Evolutionary conservation across 2,329 filamentous ascomycete species (phyloP), one percentile per base, ranked within the genome.

Genomic region (Penicillium fuscoglaucum): DNA sequence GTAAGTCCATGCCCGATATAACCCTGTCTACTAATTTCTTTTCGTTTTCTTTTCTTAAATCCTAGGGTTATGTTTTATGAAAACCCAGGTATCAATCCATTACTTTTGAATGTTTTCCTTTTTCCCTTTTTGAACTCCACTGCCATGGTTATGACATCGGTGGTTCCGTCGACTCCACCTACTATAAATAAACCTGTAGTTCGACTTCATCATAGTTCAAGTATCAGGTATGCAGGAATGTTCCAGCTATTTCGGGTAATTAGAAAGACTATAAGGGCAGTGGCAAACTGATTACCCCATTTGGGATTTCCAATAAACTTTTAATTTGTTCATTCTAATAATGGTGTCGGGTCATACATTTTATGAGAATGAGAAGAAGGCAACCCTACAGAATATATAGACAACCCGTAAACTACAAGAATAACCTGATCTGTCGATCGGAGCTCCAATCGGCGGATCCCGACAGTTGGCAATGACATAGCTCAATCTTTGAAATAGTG

Each of bases 141-240:
- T 37, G 44, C 57, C 57, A 49, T 54, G 63, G 61, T 29, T 51
- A 60, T 63, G 57, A 60, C 57, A 61, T 61, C 56, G 43, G 52
- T 57, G 61, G 58, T 61, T 49, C 51, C 21, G 28, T 35, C 6
- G 29, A 26, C 29, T 10, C 62, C 55, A 57, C 45, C 54, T 55
- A 58, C 58, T 48, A 54, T 40, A 54, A 54, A 48, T 54, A 54
- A 39, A 19, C 21, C 13, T 15, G 24, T n/a, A 24, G 26, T 12
- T 40, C 24, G 24, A 40, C n/a, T 31, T 41, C 35, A 19, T 50
- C 6, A 29, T 10, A 21, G 1, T 10, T 33, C 12, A 15, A 5
- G 12, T 13, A 33, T 33, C 12, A 33, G 31, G 12, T 9, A 33
- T 33, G 12, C 13, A 17, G 19, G 19, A 2, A 33, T 15, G 12